Base-by-base conservation (phyloP, 1,284 basidiomycete species). In the Laetiporus sulphureus region DNA sequence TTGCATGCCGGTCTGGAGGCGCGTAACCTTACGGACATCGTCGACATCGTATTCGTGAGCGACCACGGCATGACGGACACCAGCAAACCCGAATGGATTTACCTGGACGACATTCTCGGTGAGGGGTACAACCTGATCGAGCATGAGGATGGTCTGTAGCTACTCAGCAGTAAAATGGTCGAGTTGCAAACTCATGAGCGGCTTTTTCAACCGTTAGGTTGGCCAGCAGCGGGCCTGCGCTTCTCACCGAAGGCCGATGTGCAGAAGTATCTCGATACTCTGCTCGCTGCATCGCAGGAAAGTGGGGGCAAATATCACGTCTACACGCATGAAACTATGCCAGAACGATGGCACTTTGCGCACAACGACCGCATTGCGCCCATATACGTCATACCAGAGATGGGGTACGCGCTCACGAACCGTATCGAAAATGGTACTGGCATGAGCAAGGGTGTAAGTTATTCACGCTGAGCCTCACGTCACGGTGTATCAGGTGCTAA, bases 61-160 rank as follows among this genome's bases (percentile, higher is more conserved):
- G 93, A 96, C 61, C 92, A 96, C 57, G 93, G 92, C 3, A 95
- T 96, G 92, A 84, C 82, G 0, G 82, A 84, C 51, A 94, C 91
- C 6, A 82, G 79, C 47, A 74, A 87, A 50, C 77, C 82, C 0
- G 75, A 83, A 36, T 69, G 81, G 40, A 67, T 95, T 27, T 91
- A 83, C 60, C 69, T 96, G 38, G 91, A 96, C 58, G 81, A 88
- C 45, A 75, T 92, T 43, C 66, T 94, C n/a, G 88, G 85, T 0
- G 78, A 85, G 1, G 83, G 80, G 2, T 71, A 77, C 46, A 59
- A 60, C 16, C 66, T 65, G 35, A 81, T 89, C 46, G 75, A 78
- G 45, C 82, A 85, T 53, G 73, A 79, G 49, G 89, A 92, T 49
- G 91, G 79, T 74, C 55, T 53, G 16, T 20, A 27, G 7, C 5